Percentiles rank a stretch among this genome's conserved stretches.
Evolutionary conservation across 2,329 filamentous ascomycete species (phyloP).

Genomic region (Spiromastix sp.): DNA sequence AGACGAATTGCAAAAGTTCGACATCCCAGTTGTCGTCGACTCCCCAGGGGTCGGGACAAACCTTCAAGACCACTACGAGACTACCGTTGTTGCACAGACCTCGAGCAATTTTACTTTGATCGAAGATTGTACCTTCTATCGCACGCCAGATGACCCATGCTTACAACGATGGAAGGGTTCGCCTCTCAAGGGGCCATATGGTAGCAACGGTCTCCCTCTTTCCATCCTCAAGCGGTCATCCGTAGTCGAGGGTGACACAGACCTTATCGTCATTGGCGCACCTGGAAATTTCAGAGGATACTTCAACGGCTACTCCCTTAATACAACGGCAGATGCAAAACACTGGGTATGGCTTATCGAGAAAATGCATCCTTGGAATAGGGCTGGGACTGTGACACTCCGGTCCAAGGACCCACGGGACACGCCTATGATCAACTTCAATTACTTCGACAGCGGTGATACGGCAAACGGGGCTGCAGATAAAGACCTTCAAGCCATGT

Average conservation of each 20-base stretch:
- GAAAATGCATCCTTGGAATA: conserved; percentile 54
- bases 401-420: conserved; percentile 53
- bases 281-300: conserved; percentile 46
- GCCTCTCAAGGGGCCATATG: conserved; percentile 32
- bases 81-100: conserved; percentile 39
- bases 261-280: conserved; percentile 46
- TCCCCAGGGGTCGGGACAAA: conserved; percentile 53
- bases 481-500: conserved; percentile 41
- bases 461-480: conserved; percentile 35
- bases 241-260: conserved; percentile 36
- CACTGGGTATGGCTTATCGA: conserved; percentile 42
- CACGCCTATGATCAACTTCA: conserved; percentile 52
- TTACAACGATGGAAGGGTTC: conserved; percentile 30
- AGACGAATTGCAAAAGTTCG: conserved; percentile 39
- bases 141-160: conserved; percentile 33
- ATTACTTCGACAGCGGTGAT: conserved; percentile 44
- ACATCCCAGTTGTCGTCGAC: conserved; percentile 43
- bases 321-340: conserved; percentile 26
- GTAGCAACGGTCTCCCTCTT: conserved; percentile 43
- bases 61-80: conserved; percentile 52
- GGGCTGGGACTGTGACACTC: conserved; percentile 51
- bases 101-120: conserved; percentile 23
- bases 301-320: conserved; percentile 43
- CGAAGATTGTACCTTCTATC: conserved; percentile 23
- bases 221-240: conserved; percentile 32